Evolutionary conservation across 176 grass and related monocot genomes (phyloP).

Genomic region (Tillandsia fasciculata): DNA sequence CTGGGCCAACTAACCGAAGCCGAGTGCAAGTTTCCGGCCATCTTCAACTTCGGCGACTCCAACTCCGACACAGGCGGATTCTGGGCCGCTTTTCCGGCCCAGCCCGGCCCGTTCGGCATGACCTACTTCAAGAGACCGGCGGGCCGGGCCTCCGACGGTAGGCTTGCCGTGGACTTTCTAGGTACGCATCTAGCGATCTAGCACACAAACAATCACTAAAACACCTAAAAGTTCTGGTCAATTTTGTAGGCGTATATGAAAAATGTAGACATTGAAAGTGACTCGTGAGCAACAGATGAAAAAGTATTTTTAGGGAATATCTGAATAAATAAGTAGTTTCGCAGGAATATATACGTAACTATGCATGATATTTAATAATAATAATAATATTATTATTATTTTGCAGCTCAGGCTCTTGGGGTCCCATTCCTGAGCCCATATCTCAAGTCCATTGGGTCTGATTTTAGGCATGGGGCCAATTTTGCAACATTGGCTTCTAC

Average conservation of each 20-base stretch:
- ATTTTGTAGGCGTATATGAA: too few relatives aligned
- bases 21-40: slow-evolving; percentile 40
- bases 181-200: slow-evolving; percentile 8
- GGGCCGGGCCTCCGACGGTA: slow-evolving; percentile 63
- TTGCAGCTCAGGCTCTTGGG: slow-evolving; percentile 42
- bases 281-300: too few relatives aligned
- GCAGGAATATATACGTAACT: too few relatives aligned
- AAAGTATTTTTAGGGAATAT: too few relatives aligned
- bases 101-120: slow-evolving; percentile 50
- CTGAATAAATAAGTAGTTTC: too few relatives aligned
- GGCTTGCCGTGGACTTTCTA: slow-evolving; percentile 72
- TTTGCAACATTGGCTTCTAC: slow-evolving; percentile 79
- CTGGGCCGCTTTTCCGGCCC: slow-evolving; percentile 64
- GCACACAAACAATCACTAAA: too few relatives aligned
- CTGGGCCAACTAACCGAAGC: background rate
- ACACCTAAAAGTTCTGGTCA: too few relatives aligned
- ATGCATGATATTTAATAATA: background rate
- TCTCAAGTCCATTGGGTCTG: slow-evolving; percentile 53
- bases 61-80: slow-evolving; percentile 63
- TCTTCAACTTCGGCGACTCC: slow-evolving; percentile 58
- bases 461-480: slow-evolving; percentile 63
- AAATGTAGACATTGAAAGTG: too few relatives aligned
- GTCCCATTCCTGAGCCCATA: slow-evolving; percentile 70
- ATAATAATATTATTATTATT: background rate
- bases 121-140: slow-evolving; percentile 47